phyloP scores from a whole-genome alignment of 2,329 filamentous ascomycete species.

The Diaporthe vaccinii region DNA sequence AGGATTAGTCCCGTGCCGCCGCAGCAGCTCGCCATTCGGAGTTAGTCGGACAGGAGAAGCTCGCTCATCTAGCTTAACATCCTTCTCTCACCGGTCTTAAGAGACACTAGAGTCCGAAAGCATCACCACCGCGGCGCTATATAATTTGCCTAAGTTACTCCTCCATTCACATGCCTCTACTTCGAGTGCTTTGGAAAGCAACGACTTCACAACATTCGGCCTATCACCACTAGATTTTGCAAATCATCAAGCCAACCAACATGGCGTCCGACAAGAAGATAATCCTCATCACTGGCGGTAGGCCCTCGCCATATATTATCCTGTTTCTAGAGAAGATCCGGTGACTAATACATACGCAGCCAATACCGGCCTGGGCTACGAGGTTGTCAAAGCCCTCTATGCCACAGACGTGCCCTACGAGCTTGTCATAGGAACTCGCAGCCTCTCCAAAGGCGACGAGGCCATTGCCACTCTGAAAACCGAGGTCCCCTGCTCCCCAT shows the following conservation, averaged over 20 bases:
- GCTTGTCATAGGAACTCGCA: constrained; percentile 69
- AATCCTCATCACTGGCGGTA: constrained; percentile 38
- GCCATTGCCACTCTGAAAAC: constrained; percentile 58
- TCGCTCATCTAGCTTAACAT: neutral
- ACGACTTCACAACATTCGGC: neutral
- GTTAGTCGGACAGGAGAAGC: neutral
- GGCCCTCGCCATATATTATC: neutral
- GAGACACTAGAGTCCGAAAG: neutral
- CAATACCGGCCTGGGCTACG: constrained; percentile 72
- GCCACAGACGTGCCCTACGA: constrained; percentile 63
- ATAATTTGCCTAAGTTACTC: neutral
- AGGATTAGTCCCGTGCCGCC: neutral
- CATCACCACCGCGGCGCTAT: neutral
- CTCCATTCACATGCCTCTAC: neutral
- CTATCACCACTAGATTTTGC: no score
- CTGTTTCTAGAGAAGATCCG: constrained; percentile 45
- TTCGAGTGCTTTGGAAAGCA: neutral
- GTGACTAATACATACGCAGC: constrained; percentile 60
- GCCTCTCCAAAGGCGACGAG: constrained; percentile 61
- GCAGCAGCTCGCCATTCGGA: constrained; percentile 6
- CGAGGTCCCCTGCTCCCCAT: constrained; percentile 56
- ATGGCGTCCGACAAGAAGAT: constrained; percentile 38
- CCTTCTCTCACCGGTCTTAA: neutral
- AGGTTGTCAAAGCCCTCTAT: constrained; percentile 67
- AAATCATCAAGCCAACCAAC: neutral